Conservation (phyloP, 305 asterid species). For the Fraxinus sp. region DNA sequence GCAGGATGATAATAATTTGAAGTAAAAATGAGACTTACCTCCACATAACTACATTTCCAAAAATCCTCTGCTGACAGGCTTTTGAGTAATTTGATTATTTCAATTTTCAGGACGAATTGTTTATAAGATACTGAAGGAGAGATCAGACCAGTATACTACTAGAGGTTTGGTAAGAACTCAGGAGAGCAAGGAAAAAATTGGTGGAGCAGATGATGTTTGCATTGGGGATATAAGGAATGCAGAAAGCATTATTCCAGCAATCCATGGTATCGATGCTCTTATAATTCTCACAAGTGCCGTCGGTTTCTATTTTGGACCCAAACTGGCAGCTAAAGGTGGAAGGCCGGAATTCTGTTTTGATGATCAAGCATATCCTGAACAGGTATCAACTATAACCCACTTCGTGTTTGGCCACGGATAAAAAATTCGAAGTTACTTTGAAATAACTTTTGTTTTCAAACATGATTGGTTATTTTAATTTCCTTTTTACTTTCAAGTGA, state of each 20-base stretch:
- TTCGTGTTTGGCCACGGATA: neutral
- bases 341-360: constrained; percentile 85
- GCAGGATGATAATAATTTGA: neutral
- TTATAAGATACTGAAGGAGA: neutral
- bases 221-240: constrained; percentile 42
- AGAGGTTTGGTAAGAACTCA: neutral
- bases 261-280: constrained; percentile 72
- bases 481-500: neutral
- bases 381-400: constrained; percentile 39
- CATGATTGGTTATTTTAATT: neutral
- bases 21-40: neutral
- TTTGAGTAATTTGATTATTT: neutral
- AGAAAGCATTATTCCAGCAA: constrained; percentile 61
- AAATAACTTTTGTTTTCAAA: neutral
- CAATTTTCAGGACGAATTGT: neutral
- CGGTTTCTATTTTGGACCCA: too few relatives aligned
- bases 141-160: neutral
- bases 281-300: constrained; percentile 89
- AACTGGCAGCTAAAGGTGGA: constrained; percentile 73
- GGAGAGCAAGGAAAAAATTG: neutral
- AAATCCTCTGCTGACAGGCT: neutral
- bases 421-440: neutral
- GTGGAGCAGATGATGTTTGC: neutral
- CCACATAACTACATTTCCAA: neutral
- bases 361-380: constrained; percentile 77